Base-by-base conservation (phyloP, 441 rosid species). In the Cnidoscolus chayamansa region DNA sequence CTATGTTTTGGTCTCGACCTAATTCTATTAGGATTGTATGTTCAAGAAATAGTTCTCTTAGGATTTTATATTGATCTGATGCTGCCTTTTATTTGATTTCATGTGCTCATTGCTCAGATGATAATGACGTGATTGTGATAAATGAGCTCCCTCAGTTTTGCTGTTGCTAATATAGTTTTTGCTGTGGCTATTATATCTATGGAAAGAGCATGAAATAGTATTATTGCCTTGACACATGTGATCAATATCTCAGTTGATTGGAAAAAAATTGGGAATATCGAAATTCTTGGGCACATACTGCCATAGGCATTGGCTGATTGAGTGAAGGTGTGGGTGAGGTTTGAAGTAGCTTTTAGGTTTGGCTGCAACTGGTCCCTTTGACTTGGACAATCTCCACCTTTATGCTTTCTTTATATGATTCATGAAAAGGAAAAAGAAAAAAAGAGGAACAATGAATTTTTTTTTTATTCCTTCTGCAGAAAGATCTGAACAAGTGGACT, bases 401-500 rank as follows among this genome's bases (percentile, higher is more conserved):
- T 67, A 37, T 30, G 56, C 59, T 63, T 73, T 45, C 59, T 69
- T 30, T 48, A 63, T 35, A 17, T 25, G 25, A 25, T 25, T 25
- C 25, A 25, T 25, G 25, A 25, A 25, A 25, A 25, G 25, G 25
- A 25, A 30, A 47, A 3, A 25, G 65, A 73, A 32, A 1, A 16
- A 20, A 56, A 17, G 35, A 55, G 43, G 25, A 31, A 59, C 4
- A 3, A 19, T 77, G 65, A 57, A 68, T 64, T 70, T 4, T 75
- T 4, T 76, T 61, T 6, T 69, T 37, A 69, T 79, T 75, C 62
- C 64, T 71, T 74, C 15, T 77, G 83, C 90, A 93, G 99, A 93
- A 78, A 86, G 89, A 81, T 80, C 93, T 45, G 99, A 91, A 80
- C 97, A 83, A 65, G 72, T 96, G 76, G 97, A 93, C 76, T 96